Evolutionary conservation across 2,329 filamentous ascomycete genomes (phyloP).

Genomic region (Gaeumannomyces sp.): DNA sequence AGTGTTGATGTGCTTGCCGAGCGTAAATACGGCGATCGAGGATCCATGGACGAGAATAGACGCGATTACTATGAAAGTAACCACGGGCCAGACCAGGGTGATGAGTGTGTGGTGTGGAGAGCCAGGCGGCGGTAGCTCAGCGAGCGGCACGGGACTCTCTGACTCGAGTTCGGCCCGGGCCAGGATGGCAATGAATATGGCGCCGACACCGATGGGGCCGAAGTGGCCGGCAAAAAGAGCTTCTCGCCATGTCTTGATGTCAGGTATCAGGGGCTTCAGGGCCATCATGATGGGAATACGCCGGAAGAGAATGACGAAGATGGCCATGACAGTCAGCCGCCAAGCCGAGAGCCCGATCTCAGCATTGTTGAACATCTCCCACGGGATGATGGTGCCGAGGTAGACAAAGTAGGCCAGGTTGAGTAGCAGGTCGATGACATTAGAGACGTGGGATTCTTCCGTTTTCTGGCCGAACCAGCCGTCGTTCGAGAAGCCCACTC

Average conservation of each 20-base stretch:
- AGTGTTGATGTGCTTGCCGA: constrained; percentile 97
- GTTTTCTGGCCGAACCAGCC: constrained; percentile 99
- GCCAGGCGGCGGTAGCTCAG: constrained; percentile 48
- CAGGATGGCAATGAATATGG: constrained; percentile 90
- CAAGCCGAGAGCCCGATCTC: constrained; percentile 73
- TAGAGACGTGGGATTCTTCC: constrained; percentile 96
- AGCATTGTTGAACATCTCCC: constrained; percentile 79
- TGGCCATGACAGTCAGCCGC: constrained; percentile 86
- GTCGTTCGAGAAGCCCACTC: constrained; percentile 98
- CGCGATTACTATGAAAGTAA: constrained; percentile 85
- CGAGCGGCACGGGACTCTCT: constrained; percentile 66
- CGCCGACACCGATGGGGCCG: constrained; percentile 93
- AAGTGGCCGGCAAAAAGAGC: constrained; percentile 96
- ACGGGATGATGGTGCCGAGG: constrained; percentile 93
- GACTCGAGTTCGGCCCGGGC: constrained; percentile 87
- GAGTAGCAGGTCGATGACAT: constrained; percentile 95
- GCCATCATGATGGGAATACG: constrained; percentile 91
- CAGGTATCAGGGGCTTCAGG: constrained; percentile 87
- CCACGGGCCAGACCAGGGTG: constrained; percentile 89
- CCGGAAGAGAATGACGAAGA: constrained; percentile 91
- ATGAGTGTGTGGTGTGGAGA: constrained; percentile 63
- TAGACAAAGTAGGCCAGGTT: constrained; percentile 98
- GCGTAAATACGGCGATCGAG: constrained; percentile 95
- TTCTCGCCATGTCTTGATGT: constrained; percentile 97
- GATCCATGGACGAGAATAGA: constrained; percentile 96